phyloP scores from a whole-genome alignment of 2,329 filamentous ascomycete genomes.

The Alternaria sp. region DNA sequence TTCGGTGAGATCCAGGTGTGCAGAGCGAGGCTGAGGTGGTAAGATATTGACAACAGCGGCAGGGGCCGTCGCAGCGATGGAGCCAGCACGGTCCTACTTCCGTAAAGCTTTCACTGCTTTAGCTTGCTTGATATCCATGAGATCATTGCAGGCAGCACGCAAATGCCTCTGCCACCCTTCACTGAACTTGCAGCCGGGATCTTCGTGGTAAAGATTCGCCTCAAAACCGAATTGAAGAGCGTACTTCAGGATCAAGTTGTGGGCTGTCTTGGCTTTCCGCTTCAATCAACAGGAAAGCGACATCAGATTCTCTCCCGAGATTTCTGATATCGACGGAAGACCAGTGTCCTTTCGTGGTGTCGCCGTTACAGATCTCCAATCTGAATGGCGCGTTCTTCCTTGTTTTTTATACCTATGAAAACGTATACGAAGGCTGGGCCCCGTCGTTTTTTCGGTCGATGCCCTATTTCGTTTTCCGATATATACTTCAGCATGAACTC shows the following conservation, averaged over 20 bases:
- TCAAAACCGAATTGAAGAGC: not conserved
- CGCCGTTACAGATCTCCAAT: not conserved
- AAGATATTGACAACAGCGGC: not conserved
- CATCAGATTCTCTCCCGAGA: not conserved
- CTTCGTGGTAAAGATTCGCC: not conserved
- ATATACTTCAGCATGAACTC: too few species aligned
- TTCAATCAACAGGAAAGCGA: not conserved
- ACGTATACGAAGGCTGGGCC: not conserved
- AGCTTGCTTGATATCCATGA: not conserved
- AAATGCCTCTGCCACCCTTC: not conserved
- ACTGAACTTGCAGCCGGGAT: not conserved
- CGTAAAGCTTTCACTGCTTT: not conserved
- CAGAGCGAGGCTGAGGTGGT: not conserved
- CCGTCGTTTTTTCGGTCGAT: too few species aligned
- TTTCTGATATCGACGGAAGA: not conserved
- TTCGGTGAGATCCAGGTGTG: not conserved
- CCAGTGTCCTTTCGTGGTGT: not conserved
- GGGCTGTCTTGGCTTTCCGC: too few species aligned
- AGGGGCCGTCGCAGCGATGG: not conserved
- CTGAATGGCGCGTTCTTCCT: not conserved
- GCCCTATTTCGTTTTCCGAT: too few species aligned
- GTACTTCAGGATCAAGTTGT: too few species aligned
- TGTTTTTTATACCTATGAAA: not conserved
- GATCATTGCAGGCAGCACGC: not conserved
- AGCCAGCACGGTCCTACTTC: not conserved